Conservation (phyloP, 805 yeast genomes). For the Starmerella bombicola region DNA sequence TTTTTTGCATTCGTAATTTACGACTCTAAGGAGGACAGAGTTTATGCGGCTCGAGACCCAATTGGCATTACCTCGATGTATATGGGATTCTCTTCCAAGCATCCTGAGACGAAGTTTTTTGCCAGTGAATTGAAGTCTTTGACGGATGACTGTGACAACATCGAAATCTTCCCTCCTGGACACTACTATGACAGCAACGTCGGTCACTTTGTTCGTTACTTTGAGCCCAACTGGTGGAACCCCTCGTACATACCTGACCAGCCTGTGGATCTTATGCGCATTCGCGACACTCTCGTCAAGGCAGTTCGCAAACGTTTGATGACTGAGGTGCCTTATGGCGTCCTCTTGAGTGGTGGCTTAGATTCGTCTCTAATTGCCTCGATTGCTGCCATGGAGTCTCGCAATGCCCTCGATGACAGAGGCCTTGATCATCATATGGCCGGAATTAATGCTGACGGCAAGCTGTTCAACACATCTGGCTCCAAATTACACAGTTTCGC, state of each 20-base stretch:
- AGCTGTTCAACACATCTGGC: conserved; percentile 48
- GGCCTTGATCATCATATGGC: conserved; percentile 58
- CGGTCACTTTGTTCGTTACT: conserved; percentile 76
- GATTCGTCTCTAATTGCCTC: conserved; percentile 95
- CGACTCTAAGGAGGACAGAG: conserved; percentile 73
- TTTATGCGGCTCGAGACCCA: conserved; percentile 96
- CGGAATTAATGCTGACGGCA: conserved; percentile 85
- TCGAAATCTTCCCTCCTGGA: conserved; percentile 95
- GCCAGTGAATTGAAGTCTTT: conserved; percentile 92
- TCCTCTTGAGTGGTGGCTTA: conserved; percentile 89
- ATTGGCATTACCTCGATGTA: conserved; percentile 93
- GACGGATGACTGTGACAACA: conserved; percentile 86
- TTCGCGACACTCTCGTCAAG: conserved; percentile 75
- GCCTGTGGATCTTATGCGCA: conserved; percentile 56
- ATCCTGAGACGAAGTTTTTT: conserved; percentile 70
- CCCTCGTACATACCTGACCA: conserved; percentile 58
- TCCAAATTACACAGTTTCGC: conserved; percentile 90
- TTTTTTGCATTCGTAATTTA: conserved; percentile 94
- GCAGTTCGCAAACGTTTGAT: conserved; percentile 97
- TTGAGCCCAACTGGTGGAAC: conserved; percentile 92
- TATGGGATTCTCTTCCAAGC: conserved; percentile 66
- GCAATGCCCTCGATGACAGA: conserved; percentile 57
- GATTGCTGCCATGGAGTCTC: conserved; percentile 93
- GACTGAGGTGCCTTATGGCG: conserved; percentile 99
- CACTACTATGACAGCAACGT: conserved; percentile 89